phyloP scores from a whole-genome alignment of 2,329 filamentous ascomycete species.

The Thielaviopsis populi region DNA sequence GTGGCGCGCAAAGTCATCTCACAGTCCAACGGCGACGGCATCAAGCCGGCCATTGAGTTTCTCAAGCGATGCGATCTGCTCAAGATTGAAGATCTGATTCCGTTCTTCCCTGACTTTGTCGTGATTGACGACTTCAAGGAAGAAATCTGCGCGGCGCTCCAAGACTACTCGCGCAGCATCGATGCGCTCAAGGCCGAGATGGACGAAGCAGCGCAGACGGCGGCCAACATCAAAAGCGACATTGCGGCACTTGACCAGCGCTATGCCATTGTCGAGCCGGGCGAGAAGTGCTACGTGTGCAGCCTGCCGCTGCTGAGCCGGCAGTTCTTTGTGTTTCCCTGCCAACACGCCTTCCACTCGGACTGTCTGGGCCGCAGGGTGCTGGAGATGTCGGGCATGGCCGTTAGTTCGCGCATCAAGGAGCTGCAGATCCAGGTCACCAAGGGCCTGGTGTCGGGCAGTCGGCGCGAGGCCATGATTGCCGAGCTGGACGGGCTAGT shows the following conservation, averaged over 20 bases:
- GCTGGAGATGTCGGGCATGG: constrained; percentile 62
- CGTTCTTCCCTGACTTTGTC: constrained; percentile 97
- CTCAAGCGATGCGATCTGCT: constrained; percentile 81
- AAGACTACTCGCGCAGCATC: constrained; percentile 86
- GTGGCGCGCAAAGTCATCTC: constrained; percentile 90
- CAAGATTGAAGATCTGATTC: constrained; percentile 90
- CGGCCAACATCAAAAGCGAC: constrained; percentile 77
- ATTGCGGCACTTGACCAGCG: constrained; percentile 73
- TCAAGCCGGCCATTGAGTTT: constrained; percentile 89
- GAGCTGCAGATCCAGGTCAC: constrained; percentile 76
- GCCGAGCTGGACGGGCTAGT: constrained; percentile 84
- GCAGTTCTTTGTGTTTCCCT: constrained; percentile 97
- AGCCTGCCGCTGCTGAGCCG: constrained; percentile 70
- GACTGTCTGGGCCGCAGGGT: constrained; percentile 83
- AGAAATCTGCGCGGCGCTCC: constrained; percentile 84
- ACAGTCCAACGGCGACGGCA: constrained; percentile 52
- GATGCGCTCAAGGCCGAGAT: constrained; percentile 81
- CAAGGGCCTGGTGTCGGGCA: constrained; percentile 53
- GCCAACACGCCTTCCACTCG: constrained; percentile 93
- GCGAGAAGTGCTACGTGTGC: constrained; percentile 86
- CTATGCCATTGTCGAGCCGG: constrained; percentile 92
- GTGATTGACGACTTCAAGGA: constrained; percentile 99
- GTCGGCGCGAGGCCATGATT: constrained; percentile 66
- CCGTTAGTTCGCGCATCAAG: constrained; percentile 62
- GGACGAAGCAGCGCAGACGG: constrained; percentile 84